Conservation (phyloP, 2,329 filamentous ascomycete genomes). For the Botrytis pseudocinerea region DNA sequence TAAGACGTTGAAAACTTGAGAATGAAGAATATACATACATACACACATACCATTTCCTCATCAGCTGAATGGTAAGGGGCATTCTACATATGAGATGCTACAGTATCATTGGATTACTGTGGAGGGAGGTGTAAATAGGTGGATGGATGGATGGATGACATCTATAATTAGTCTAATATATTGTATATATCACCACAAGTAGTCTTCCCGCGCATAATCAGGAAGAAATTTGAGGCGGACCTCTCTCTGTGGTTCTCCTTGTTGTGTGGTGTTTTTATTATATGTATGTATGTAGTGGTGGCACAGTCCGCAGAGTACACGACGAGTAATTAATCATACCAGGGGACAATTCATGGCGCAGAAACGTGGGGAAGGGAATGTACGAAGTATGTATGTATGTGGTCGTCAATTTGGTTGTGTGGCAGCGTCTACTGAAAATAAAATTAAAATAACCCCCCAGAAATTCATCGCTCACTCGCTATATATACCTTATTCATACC, state of each 20-base stretch:
- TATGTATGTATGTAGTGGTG: background rate
- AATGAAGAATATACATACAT: too few species aligned
- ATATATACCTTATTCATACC: too few species aligned
- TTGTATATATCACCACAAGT: background rate
- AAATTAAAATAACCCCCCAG: too few species aligned
- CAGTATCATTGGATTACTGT: background rate
- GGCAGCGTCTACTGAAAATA: too few species aligned
- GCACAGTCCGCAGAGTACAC: background rate
- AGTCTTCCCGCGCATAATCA: background rate
- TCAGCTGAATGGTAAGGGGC: background rate
- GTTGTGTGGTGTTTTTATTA: background rate
- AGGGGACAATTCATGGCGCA: background rate
- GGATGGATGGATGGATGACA: background rate
- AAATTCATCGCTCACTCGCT: too few species aligned
- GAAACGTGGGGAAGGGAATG: conserved; percentile 6
- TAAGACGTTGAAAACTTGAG: too few species aligned
- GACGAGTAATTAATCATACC: background rate
- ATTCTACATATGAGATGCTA: background rate
- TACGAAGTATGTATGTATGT: too few species aligned
- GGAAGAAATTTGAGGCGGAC: background rate
- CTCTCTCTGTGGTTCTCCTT: background rate
- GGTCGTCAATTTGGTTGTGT: background rate
- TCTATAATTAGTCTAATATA: background rate
- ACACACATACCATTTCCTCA: too few species aligned
- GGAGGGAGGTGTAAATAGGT: background rate